Evolutionary conservation across 169 alveolate species (phyloP).

Genomic region (Cryptosporidium meleagridis): DNA sequence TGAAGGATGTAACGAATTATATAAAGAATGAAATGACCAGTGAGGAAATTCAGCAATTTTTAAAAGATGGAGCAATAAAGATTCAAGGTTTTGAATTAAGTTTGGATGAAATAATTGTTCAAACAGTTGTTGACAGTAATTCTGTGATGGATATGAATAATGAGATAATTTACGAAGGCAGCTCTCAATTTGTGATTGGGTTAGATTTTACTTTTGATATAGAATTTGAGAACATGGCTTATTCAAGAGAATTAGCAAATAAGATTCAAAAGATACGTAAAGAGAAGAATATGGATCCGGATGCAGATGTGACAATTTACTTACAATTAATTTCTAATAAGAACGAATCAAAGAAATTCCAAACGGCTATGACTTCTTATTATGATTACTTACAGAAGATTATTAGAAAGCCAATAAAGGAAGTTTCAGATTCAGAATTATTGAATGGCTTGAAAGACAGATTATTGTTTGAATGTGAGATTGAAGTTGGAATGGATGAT

Average conservation of each 20-base stretch:
- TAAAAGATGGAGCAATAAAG: conserved; percentile 63
- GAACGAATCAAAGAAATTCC: neutral
- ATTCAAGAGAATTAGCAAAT: conserved; percentile 84
- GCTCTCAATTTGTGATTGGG: conserved; percentile 80
- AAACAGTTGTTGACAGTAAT: conserved; percentile 78
- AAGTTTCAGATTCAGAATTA: neutral
- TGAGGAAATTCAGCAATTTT: conserved; percentile 78
- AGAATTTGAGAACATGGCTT: conserved; percentile 80
- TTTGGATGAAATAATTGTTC: conserved; percentile 81
- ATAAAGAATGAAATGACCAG: conserved; percentile 79
- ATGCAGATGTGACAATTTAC: conserved; percentile 41
- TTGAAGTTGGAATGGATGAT: conserved; percentile 36
- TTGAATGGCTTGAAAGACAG: neutral
- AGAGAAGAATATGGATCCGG: conserved; percentile 73
- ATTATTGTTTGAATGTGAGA: conserved; percentile 14
- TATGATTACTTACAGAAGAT: conserved; percentile 51
- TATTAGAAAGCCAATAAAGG: conserved; percentile 30
- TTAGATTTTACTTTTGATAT: conserved; percentile 82
- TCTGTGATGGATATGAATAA: conserved; percentile 77
- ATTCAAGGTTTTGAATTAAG: conserved; percentile 83
- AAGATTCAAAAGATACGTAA: conserved; percentile 86
- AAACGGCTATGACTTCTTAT: conserved; percentile 7
- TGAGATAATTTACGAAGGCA: conserved; percentile 79
- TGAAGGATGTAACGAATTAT: conserved; percentile 82
- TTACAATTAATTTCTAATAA: neutral